Percentiles rank a stretch among this genome's conserved stretches.
Evolutionary conservation across 345 rosid genomes (phyloP).

Genomic region (Erodium maritimum): DNA sequence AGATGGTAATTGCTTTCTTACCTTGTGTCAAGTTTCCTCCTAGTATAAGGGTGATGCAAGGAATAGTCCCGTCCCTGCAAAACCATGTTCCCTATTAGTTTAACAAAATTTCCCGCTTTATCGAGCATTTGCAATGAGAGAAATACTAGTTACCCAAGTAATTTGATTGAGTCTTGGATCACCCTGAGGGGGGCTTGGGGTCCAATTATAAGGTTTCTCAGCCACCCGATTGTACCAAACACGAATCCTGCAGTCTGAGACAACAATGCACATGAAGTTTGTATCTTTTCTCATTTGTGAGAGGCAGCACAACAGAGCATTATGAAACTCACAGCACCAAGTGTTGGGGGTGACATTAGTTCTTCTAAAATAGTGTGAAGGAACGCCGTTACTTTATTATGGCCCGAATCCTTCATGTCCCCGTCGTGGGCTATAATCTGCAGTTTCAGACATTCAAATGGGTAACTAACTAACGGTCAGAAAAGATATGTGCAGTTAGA

Average conservation of each 20-base stretch:
- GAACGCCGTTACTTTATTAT: constrained; percentile 24
- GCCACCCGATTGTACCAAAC: constrained; percentile 59
- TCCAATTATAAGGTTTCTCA: constrained; percentile 69
- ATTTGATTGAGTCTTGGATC: constrained; percentile 58
- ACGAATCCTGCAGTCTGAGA: constrained; percentile 63
- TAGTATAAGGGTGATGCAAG: constrained; percentile 77
- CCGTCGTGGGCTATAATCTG: constrained; percentile 22
- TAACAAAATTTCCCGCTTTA: too few species aligned
- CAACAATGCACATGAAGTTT: neutral
- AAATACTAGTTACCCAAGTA: constrained; percentile 78
- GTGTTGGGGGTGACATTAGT: constrained; percentile 72
- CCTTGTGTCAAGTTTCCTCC: constrained; percentile 93
- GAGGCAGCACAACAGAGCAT: too few species aligned
- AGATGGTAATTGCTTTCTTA: too few species aligned
- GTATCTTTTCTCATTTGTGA: neutral
- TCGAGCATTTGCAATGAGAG: too few species aligned
- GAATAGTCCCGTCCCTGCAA: constrained; percentile 78
- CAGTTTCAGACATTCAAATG: neutral
- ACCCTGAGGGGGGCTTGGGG: constrained; percentile 59
- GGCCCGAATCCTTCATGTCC: constrained; percentile 16
- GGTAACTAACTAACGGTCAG: too few species aligned
- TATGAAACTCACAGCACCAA: constrained; percentile 55
- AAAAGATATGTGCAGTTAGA: too few species aligned
- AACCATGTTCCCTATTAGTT: too few species aligned
- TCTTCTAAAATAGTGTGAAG: constrained; percentile 56